phyloP scores from a whole-genome alignment of 345 rosid genomes.

The Brassica cretica region DNA sequence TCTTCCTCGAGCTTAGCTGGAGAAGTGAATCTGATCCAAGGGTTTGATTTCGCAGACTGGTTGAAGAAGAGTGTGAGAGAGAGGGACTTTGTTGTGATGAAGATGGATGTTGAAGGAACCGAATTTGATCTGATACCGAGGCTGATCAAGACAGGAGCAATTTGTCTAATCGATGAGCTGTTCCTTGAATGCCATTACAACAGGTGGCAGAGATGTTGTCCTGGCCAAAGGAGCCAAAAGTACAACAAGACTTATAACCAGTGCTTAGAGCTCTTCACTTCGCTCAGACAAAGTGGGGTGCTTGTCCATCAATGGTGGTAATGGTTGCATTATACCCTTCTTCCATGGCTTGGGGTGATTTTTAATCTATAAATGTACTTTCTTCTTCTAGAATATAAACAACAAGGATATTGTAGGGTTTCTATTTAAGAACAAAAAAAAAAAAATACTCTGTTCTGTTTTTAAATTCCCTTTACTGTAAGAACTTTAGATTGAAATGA shows the following conservation, averaged over 20 bases:
- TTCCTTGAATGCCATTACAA: slow-evolving; percentile 97
- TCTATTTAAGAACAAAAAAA: not conserved
- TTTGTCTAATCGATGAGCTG: slow-evolving; percentile 87
- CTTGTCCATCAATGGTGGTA: slow-evolving; percentile 99
- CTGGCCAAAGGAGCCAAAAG: slow-evolving; percentile 87
- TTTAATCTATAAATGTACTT: slow-evolving; percentile 32
- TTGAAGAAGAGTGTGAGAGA: slow-evolving; percentile 69
- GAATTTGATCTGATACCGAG: slow-evolving; percentile 92
- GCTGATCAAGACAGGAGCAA: slow-evolving; percentile 76
- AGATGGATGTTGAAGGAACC: slow-evolving; percentile 99
- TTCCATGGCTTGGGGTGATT: not conserved
- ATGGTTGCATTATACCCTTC: slow-evolving; percentile 15
- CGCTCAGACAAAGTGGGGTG: slow-evolving; percentile 84
- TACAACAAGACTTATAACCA: slow-evolving; percentile 79
- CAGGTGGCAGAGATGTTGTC: slow-evolving; percentile 98
- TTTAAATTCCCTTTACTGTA: slow-evolving; percentile 43
- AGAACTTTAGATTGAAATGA: slow-evolving; percentile 40
- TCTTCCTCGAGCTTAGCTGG: slow-evolving; percentile 39
- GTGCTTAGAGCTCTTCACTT: slow-evolving; percentile 74
- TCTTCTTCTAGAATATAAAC: slow-evolving; percentile 36
- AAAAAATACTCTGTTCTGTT: slow-evolving; percentile 10
- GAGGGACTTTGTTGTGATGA: slow-evolving; percentile 95
- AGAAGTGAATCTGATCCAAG: slow-evolving; percentile 72
- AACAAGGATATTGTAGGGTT: slow-evolving; percentile 30
- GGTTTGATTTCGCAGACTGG: slow-evolving; percentile 95